Evolutionary conservation across 768 basidiomycete genomes (phyloP).

Genomic region (Sarcodon aspratus): DNA sequence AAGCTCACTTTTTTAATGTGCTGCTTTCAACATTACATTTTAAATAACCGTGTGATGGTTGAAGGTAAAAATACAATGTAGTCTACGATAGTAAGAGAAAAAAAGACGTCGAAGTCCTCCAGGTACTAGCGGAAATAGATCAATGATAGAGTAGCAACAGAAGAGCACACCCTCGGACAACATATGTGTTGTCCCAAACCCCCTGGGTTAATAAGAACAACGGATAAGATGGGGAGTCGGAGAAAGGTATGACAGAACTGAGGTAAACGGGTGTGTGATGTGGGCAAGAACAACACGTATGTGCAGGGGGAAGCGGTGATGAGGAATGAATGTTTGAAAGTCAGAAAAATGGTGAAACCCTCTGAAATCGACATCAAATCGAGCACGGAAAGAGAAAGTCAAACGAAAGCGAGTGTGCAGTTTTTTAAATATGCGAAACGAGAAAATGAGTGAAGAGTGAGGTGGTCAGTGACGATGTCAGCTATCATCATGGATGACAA

Average conservation of each 20-base stretch:
- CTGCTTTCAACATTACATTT: no score
- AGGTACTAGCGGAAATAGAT: not conserved
- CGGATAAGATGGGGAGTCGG: no score
- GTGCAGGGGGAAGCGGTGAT: no score
- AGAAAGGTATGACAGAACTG: no score
- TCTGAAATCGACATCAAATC: not conserved
- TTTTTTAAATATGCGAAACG: conserved; percentile 3
- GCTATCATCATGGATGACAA: conserved; percentile 15
- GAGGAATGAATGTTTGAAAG: not conserved
- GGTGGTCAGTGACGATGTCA: conserved; percentile 12
- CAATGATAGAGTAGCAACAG: not conserved
- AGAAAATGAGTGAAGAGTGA: conserved; percentile 1
- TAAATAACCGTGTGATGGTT: not conserved
- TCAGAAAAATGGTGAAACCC: not conserved
- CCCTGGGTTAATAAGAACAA: no score
- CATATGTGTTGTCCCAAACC: not conserved
- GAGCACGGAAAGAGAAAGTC: not conserved
- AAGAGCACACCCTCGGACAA: not conserved
- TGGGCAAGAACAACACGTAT: not conserved
- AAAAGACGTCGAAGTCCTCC: conserved; percentile 1
- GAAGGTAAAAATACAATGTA: conserved; percentile 6
- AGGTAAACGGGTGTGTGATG: conserved; percentile 1
- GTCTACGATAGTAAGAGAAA: conserved; percentile 3
- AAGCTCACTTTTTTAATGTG: no score
- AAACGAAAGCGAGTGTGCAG: not conserved